Evolutionary conservation across 768 basidiomycete species (phyloP).

Genomic region (Auricularia sp.): DNA sequence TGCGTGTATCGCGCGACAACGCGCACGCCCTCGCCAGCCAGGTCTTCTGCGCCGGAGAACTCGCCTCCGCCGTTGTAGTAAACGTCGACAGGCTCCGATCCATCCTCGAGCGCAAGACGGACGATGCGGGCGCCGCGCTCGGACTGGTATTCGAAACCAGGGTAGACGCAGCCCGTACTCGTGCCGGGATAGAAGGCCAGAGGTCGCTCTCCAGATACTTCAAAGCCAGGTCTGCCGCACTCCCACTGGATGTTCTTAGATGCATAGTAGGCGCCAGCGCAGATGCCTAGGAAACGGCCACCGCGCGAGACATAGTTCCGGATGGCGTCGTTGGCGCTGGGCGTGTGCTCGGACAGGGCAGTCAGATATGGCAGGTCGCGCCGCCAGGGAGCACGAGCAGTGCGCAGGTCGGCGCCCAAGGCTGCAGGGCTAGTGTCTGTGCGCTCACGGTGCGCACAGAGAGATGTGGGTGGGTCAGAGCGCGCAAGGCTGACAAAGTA

Average conservation of each 20-base stretch:
- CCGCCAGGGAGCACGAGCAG: constrained; percentile 71
- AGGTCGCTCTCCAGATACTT: constrained; percentile 30
- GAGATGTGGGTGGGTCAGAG: constrained; percentile 61
- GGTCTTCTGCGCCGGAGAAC: constrained; percentile 20
- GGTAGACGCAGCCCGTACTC: constrained; percentile 30
- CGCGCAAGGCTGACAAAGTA: constrained; percentile 37
- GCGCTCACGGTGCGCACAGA: constrained; percentile 61
- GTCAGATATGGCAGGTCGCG: constrained; percentile 30
- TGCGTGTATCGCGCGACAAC: constrained; percentile 29
- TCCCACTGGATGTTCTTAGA: constrained; percentile 30
- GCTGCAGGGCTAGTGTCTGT: constrained; percentile 48
- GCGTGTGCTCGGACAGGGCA: constrained; percentile 20
- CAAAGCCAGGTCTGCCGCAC: constrained; percentile 21
- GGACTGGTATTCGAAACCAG: constrained; percentile 31
- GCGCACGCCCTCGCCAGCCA: constrained; percentile 9
- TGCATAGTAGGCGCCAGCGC: constrained; percentile 47
- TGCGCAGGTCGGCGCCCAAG: constrained; percentile 69
- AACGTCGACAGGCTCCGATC: constrained; percentile 16
- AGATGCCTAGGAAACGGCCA: constrained; percentile 61
- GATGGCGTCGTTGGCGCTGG: constrained; percentile 33
- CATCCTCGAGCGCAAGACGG: constrained; percentile 16
- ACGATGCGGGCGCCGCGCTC: constrained; percentile 32
- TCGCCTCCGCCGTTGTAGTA: constrained; percentile 38
- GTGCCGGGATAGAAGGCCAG: constrained; percentile 32
- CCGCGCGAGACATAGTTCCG: constrained; percentile 53